Base-by-base conservation (phyloP, 2,329 filamentous ascomycete species). In the Pezicula carpinea region DNA sequence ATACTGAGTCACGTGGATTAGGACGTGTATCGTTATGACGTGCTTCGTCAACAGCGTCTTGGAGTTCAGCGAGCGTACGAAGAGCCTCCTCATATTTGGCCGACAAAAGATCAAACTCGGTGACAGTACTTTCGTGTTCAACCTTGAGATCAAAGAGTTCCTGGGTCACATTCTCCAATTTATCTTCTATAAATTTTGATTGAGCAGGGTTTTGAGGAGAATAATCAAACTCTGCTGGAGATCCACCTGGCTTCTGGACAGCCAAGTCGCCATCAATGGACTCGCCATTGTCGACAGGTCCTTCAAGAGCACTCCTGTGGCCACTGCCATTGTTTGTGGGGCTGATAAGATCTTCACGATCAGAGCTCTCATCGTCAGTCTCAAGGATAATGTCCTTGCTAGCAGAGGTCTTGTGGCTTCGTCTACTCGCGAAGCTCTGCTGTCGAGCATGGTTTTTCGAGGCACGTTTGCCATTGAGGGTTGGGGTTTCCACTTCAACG, bases 41-140 rank as follows among this genome's bases (percentile, higher is more conserved):
- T 23, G 83, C 77, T 69, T 95, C 89, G 58, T 96, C 88, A 31
- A 90, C 75, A 22, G 80, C 79, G 62, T 96, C 92, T 64, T 96
- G 90, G 40, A 97, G 75, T 63, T 93, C 87, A 5, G 88, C 84
- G 35, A 99, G 67, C 8, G 87, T 83, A 40, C 85, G 85, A 52
- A 99, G 72, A 5, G 91, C 87, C 60, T 95, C 85, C 60, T 96
- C 89, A 58, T 99, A 99, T 66, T 96, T 97, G 56, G 82, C 76
- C 47, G 90, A 83, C 21, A 99, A 82, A 39, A 82, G 69, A 53
- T 95, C 87, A 58, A 85, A 92, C 49, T 97, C 89, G 53, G 77
- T 83, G 15, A 95, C 64, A 0, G 89, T 92, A 7, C 77, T 74
- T 64, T 97, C 92, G 59, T 99, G 93, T 66, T 96, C 90, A 34